Percentiles rank a stretch among this genome's conserved stretches.
Evolutionary conservation across 2,329 filamentous ascomycete genomes (phyloP).

Genomic region (Cadophora gregata): DNA sequence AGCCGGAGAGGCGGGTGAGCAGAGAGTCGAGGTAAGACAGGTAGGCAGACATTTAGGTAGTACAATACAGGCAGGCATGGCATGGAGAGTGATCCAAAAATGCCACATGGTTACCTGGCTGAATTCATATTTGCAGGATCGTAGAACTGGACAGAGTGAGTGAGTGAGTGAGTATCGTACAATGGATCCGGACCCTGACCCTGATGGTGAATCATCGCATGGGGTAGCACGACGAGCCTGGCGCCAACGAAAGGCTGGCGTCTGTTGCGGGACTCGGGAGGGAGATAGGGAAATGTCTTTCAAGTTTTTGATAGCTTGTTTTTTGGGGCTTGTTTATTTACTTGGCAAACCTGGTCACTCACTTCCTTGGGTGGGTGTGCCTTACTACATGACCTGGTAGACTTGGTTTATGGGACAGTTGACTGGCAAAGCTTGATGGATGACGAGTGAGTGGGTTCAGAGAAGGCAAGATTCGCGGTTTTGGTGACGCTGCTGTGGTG

Average conservation of each 20-base stretch:
- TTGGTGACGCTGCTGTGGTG: neutral
- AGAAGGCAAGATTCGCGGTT: neutral
- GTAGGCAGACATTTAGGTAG: no score
- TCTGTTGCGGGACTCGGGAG: no score
- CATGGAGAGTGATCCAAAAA: neutral
- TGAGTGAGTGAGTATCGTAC: neutral
- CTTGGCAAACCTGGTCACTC: no score
- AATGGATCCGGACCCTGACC: neutral
- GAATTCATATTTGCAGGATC: neutral
- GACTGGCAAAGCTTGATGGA: neutral
- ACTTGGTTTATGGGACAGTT: no score
- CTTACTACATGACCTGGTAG: no score
- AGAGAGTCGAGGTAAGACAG: neutral
- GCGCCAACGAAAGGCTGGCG: neutral
- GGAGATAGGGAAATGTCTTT: no score
- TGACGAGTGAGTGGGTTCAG: neutral
- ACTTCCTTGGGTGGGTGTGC: no score
- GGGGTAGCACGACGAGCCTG: neutral
- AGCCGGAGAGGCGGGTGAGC: neutral
- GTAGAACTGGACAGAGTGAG: neutral
- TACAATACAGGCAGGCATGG: neutral
- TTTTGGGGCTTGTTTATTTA: no score
- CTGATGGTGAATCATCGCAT: neutral
- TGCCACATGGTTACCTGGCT: constrained; percentile 9
- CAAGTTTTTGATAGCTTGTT: no score